These are phyloP conservation scores for Aaosphaeria arxii DNA, from an alignment of 2,329 filamentous ascomycete genomes.

Conservation along the genomic window DNA sequence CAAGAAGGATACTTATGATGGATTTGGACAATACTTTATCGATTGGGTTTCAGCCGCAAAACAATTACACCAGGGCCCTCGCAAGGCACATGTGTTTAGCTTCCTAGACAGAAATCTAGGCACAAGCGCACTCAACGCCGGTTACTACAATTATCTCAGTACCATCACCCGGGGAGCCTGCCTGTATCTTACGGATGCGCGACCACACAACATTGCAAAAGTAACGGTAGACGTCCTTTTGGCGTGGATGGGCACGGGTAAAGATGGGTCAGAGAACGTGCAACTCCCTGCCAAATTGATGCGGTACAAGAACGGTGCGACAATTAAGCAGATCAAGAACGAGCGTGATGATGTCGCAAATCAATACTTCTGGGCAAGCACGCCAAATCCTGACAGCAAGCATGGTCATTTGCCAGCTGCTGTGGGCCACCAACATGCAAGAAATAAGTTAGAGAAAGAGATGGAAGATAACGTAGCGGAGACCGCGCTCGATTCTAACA, in stretches of 20 bases:
- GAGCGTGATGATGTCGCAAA: constrained; percentile 13
- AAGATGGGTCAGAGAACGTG: constrained; percentile 8
- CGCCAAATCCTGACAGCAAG: neutral
- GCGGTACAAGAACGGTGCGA: constrained; percentile 13
- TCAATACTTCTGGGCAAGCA: constrained; percentile 16
- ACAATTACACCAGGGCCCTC: constrained; percentile 33
- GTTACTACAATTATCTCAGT: constrained; percentile 44
- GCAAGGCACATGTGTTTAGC: constrained; percentile 46
- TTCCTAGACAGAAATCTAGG: constrained; percentile 30
- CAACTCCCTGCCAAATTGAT: constrained; percentile 12
- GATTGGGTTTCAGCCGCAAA: constrained; percentile 46
- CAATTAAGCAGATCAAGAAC: constrained; percentile 15
- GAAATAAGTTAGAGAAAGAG: neutral
- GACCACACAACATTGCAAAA: constrained; percentile 36
- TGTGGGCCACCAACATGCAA: neutral
- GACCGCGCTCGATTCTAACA: constrained; percentile 9
- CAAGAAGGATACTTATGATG: constrained; percentile 24
- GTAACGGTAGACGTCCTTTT: constrained; percentile 44
- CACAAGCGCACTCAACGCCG: constrained; percentile 9
- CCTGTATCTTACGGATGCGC: constrained; percentile 26
- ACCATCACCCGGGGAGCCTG: constrained; percentile 43
- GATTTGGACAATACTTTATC: constrained; percentile 35
- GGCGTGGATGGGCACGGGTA: constrained; percentile 43
- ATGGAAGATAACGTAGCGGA: constrained; percentile 12
- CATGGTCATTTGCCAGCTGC: neutral